Evolutionary conservation across 2,329 filamentous ascomycete species (phyloP).

Genomic region (Huntiella moniliformis): DNA sequence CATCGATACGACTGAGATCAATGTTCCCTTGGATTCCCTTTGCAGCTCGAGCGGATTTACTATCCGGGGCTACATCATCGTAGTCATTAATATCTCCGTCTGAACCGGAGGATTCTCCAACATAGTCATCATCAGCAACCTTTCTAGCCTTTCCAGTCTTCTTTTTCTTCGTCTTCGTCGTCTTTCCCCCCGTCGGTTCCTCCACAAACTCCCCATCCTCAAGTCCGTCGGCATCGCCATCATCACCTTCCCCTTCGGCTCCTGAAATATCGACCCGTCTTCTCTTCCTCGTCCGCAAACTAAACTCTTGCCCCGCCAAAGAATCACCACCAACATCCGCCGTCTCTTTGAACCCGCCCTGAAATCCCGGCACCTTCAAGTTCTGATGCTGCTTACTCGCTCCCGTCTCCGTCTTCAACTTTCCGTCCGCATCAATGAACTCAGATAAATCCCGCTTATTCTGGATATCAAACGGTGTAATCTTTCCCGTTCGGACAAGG

Average conservation of each 20-base stretch:
- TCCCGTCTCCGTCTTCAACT: background rate
- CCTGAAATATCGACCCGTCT: slow-evolving; percentile 1
- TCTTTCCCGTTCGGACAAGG: slow-evolving; percentile 88
- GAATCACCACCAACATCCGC: background rate
- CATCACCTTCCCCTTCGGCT: slow-evolving; percentile 15
- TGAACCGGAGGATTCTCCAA: background rate
- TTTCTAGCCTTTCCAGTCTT: background rate
- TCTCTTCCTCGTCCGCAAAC: slow-evolving; percentile 6
- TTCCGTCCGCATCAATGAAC: slow-evolving; percentile 27
- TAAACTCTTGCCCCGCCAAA: slow-evolving; percentile 6
- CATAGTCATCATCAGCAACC: slow-evolving; percentile 2
- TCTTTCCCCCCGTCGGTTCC: slow-evolving; percentile 17
- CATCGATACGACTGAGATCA: slow-evolving; percentile 49
- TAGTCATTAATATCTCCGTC: slow-evolving; percentile 7
- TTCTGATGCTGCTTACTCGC: slow-evolving; percentile 45
- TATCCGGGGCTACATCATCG: slow-evolving; percentile 9
- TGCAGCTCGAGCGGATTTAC: slow-evolving; percentile 7
- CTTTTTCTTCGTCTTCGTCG: background rate
- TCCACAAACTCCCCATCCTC: slow-evolving; percentile 25
- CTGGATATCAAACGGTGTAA: slow-evolving; percentile 71
- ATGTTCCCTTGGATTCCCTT: slow-evolving; percentile 16
- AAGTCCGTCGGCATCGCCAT: slow-evolving; percentile 22
- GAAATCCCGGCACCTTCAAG: slow-evolving; percentile 55
- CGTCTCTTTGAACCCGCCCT: slow-evolving; percentile 20
- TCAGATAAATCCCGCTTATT: slow-evolving; percentile 53